phyloP scores from a whole-genome alignment of 192 early-diverging fungal genomes.

The Coemansia sp. region DNA sequence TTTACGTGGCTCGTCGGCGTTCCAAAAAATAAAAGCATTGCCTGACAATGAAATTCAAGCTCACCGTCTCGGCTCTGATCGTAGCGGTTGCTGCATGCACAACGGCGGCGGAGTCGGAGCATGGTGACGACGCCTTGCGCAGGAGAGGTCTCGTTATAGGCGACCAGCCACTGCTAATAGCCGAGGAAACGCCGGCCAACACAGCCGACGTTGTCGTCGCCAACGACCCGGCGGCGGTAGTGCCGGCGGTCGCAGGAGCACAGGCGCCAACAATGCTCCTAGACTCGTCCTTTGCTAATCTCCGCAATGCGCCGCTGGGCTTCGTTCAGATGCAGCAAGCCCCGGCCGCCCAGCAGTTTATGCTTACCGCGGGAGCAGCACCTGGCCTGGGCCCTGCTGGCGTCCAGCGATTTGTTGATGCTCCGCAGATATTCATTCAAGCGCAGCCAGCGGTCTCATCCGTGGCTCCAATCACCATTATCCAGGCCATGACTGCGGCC shows the following conservation, averaged over 20 bases:
- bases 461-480: constrained; percentile 15
- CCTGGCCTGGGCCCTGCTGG: neutral
- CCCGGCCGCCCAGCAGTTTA: constrained; percentile 8
- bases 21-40: neutral
- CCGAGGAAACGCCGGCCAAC: constrained; percentile 16
- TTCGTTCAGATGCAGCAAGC: constrained; percentile 19
- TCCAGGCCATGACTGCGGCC: constrained; percentile 16
- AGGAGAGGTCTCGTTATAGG: constrained; percentile 29
- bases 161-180: constrained; percentile 23
- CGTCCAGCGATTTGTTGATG: constrained; percentile 30
- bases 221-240: constrained; percentile 8
- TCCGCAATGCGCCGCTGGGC: constrained; percentile 10
- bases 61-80: constrained; percentile 33
- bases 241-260: constrained; percentile 7
- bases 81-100: constrained; percentile 30
- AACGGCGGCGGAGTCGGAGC: constrained; percentile 6
- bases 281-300: constrained; percentile 9
- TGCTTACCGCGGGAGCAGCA: neutral
- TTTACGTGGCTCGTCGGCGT: neutral
- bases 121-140: neutral
- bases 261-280: constrained; percentile 24
- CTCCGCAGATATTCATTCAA: constrained; percentile 32
- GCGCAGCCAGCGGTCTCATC: constrained; percentile 18
- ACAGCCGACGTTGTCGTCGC: constrained; percentile 8
- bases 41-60: constrained; percentile 32